Conservation (phyloP, 768 basidiomycete genomes). For the Amyloporia xantha region DNA sequence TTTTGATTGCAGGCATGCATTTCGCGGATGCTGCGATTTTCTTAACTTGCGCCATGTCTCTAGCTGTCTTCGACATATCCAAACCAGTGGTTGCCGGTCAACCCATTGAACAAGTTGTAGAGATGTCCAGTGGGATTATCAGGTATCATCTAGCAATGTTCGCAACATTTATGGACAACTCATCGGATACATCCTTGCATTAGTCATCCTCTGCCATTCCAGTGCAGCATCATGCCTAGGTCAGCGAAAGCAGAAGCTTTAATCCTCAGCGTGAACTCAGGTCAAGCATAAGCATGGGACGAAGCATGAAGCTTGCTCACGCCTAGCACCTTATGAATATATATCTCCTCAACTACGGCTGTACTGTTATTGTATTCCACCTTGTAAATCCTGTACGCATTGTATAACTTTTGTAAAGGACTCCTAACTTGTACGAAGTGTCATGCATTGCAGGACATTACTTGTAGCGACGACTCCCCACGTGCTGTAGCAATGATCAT, state of each 20-base stretch:
- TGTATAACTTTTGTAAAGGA: too few species aligned
- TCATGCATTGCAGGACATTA: too few species aligned
- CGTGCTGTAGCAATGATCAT: too few species aligned
- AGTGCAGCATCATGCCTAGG: constrained; percentile 24
- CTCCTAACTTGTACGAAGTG: too few species aligned
- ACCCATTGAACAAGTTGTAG: constrained; percentile 18
- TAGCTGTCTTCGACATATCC: constrained; percentile 29
- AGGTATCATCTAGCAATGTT: constrained; percentile 9
- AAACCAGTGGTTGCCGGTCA: constrained; percentile 21
- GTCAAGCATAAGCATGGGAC: neutral
- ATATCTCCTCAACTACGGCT: too few species aligned
- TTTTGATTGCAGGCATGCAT: constrained; percentile 14
- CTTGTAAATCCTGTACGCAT: too few species aligned
- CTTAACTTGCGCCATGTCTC: constrained; percentile 22
- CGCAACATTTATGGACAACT: constrained; percentile 1
- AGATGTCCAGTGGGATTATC: constrained; percentile 16
- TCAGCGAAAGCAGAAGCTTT: constrained; percentile 20
- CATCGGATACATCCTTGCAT: neutral
- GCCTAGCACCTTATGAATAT: too few species aligned
- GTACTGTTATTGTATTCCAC: too few species aligned
- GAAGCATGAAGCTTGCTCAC: too few species aligned
- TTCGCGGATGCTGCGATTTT: constrained; percentile 28
- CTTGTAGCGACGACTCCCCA: too few species aligned
- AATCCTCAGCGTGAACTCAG: neutral
- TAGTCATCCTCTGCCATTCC: constrained; percentile 24